These are phyloP conservation scores for Wallacemonas collosoma DNA, from an alignment of 208 protist genomes.

Conservation along the genomic window DNA sequence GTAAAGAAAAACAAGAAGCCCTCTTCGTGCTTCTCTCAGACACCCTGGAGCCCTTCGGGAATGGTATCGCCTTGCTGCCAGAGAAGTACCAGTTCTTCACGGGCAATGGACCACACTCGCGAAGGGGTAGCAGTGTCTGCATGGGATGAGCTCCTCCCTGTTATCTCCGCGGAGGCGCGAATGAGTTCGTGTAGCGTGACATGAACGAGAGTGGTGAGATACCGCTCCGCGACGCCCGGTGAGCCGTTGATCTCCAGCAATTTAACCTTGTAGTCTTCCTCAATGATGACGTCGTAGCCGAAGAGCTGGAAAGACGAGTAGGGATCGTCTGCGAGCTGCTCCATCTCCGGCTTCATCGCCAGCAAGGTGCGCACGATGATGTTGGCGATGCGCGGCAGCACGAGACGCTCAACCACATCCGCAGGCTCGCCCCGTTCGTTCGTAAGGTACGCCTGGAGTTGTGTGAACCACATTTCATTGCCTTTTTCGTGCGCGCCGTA, in stretches of 20 bases:
- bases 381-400: slow-evolving; percentile 70
- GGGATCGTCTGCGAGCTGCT: slow-evolving; percentile 49
- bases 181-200: slow-evolving; percentile 48
- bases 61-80: slow-evolving; percentile 67
- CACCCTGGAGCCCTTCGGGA: slow-evolving; percentile 39
- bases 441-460: slow-evolving; percentile 59
- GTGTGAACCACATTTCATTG: slow-evolving; percentile 89
- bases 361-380: slow-evolving; percentile 79
- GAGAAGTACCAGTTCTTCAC: slow-evolving; percentile 63
- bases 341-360: slow-evolving; percentile 48
- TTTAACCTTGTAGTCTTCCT: slow-evolving; percentile 63
- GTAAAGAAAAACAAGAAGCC: too few relatives aligned
- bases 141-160: background rate
- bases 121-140: slow-evolving; percentile 4
- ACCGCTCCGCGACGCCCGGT: slow-evolving; percentile 75
- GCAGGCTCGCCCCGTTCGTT: slow-evolving; percentile 30
- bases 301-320: slow-evolving; percentile 90
- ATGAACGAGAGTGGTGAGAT: slow-evolving; percentile 52
- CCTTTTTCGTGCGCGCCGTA: slow-evolving; percentile 81
- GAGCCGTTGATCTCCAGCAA: slow-evolving; percentile 93
- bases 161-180: slow-evolving; percentile 14
- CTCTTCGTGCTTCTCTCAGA: slow-evolving; percentile 2
- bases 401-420: slow-evolving; percentile 38
- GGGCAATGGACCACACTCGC: slow-evolving; percentile 53
- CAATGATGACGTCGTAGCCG: slow-evolving; percentile 90